These are phyloP conservation scores for Ophidiomyces ophidiicola DNA, from an alignment of 2,329 filamentous ascomycete species.

Conservation along the genomic window DNA sequence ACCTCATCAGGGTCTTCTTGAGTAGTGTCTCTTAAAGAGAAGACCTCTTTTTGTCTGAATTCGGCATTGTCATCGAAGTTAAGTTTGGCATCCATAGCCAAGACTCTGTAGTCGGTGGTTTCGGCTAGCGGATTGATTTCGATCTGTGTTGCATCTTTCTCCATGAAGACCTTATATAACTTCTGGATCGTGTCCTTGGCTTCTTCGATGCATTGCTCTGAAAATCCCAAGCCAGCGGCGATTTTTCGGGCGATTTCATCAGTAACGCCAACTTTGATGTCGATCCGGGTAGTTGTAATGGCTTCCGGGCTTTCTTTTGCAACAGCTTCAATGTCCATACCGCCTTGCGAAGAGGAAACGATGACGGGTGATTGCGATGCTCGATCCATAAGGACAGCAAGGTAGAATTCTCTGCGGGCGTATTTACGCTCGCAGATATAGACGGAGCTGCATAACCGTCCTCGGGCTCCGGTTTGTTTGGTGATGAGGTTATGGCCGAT, in stretches of 20 bases:
- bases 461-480: slow-evolving; percentile 92
- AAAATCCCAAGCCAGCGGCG: slow-evolving; percentile 87
- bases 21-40: slow-evolving; percentile 80
- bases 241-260: slow-evolving; percentile 88
- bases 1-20: slow-evolving; percentile 98
- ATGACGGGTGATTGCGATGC: slow-evolving; percentile 83
- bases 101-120: slow-evolving; percentile 93
- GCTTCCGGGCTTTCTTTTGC: slow-evolving; percentile 96
- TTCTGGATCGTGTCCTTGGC: slow-evolving; percentile 96
- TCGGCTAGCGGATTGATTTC: slow-evolving; percentile 99
- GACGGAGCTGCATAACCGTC: slow-evolving; percentile 90
- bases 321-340: slow-evolving; percentile 98
- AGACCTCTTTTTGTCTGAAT: slow-evolving; percentile 94
- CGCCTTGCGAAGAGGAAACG: slow-evolving; percentile 93
- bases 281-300: slow-evolving; percentile 84
- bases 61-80: slow-evolving; percentile 98
- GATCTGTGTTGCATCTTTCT: slow-evolving; percentile 97
- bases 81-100: slow-evolving; percentile 99
- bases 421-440: slow-evolving; percentile 99
- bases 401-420: slow-evolving; percentile 95
- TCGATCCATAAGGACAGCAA: slow-evolving; percentile 97
- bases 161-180: slow-evolving; percentile 96
- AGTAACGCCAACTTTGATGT: slow-evolving; percentile 90
- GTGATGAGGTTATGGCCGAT: slow-evolving; percentile 99
- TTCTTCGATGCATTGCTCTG: slow-evolving; percentile 90